These are phyloP conservation scores for Hericium coralloides DNA, from an alignment of 768 basidiomycete species.

Conservation along the genomic window DNA sequence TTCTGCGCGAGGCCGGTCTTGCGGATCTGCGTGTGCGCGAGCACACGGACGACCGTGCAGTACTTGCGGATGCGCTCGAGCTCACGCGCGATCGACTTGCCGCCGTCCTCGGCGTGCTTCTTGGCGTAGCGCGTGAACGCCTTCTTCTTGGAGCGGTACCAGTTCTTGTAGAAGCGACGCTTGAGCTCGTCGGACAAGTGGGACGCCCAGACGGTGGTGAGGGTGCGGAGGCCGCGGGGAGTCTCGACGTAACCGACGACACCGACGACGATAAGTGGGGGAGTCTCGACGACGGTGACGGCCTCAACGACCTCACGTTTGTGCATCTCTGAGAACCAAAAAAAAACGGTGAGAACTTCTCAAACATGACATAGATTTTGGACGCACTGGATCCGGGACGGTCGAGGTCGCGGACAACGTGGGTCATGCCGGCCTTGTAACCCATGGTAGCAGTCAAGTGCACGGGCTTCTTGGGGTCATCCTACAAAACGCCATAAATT, in stretches of 20 bases:
- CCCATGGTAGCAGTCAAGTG: constrained; percentile 98
- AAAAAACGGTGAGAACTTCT: not conserved
- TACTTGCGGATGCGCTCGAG: constrained; percentile 99
- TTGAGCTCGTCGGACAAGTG: constrained; percentile 97
- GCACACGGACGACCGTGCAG: constrained; percentile 98
- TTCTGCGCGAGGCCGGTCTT: constrained; percentile 97
- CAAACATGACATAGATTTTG: not conserved
- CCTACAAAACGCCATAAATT: constrained; percentile 39
- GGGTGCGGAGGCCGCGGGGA: constrained; percentile 95
- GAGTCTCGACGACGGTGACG: constrained; percentile 92
- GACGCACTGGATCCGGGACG: constrained; percentile 96
- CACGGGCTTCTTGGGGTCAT: constrained; percentile 98
- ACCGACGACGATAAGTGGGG: constrained; percentile 93
- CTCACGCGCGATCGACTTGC: constrained; percentile 88
- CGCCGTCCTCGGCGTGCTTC: constrained; percentile 94
- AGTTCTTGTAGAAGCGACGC: constrained; percentile 99
- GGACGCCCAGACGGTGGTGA: constrained; percentile 98
- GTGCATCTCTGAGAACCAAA: constrained; percentile 88
- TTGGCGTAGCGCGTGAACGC: constrained; percentile 99
- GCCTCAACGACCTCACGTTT: constrained; percentile 99
- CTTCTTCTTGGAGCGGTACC: constrained; percentile 99
- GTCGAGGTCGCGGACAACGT: constrained; percentile 97
- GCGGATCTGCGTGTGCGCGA: constrained; percentile 97
- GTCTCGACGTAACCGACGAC: constrained; percentile 99
- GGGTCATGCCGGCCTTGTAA: constrained; percentile 99